Base-by-base conservation (phyloP, 257 asterid genomes). In the Linaria vulgaris region DNA sequence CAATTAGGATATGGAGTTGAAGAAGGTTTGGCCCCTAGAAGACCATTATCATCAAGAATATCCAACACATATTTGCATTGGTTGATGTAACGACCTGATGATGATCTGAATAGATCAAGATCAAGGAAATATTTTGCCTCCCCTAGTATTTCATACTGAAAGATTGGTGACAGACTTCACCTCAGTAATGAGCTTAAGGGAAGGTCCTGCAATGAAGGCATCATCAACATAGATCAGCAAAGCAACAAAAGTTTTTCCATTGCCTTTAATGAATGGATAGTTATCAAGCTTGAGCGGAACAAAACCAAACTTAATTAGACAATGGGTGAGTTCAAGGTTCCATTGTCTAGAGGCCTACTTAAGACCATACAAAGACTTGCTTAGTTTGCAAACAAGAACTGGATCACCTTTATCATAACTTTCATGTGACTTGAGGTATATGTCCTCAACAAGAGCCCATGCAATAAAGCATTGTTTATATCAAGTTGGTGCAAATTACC, bases 301-400 rank as follows among this genome's bases (percentile, higher is more conserved):
- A 1, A 61, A 62, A 0, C 64, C 69, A 62, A 0, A 62, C 0
- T 1, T 1, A 0, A 1, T 2, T 0, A 69, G 12, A 3, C 30
- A 38, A 0, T 7, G 0, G 1, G 51, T 37, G 14, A 64, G 13
- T 3, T 64, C 59, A 0, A 19, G 1, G 24, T 15, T 59, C 55
- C 67, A 59, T 22, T 59, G 55, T 9, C 54, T 20, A 0, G 67
- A 59, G 0, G 61, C 55, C 16, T 68, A 61, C 6, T 68, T 68
- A 6, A 68, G 19, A 0, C 60, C 68, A 59, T 68, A 59, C 0
- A 58, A 1, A 1, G 47, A 21, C 12, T 7, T 30, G 1, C 9
- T 37, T 0, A 67, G n/a, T 14, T 15, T 27, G 8, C 59, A 57
- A 0, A 27, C 34, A 3, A 2, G 34, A 27, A 3, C 34, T 2